phyloP scores from a whole-genome alignment of 2,329 filamentous ascomycete species.

The Fonsecaea multimorphosa region DNA sequence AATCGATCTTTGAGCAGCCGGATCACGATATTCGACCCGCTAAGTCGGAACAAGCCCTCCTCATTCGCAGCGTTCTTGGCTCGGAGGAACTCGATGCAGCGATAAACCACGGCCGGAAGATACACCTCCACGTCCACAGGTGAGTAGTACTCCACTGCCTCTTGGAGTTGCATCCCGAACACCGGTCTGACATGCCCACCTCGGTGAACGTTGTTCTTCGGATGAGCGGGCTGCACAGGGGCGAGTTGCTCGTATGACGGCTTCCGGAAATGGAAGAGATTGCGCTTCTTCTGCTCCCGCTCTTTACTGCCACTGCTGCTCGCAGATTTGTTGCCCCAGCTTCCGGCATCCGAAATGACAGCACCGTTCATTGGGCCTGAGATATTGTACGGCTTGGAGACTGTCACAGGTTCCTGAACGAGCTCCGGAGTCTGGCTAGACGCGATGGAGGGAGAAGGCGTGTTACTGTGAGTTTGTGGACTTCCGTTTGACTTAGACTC shows the following conservation, averaged over 20 bases:
- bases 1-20: conserved; percentile 90
- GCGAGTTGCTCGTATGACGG: conserved; percentile 34
- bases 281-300: conserved; percentile 36
- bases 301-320: conserved; percentile 67
- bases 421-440: conserved; percentile 43
- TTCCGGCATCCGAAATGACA: conserved; percentile 79
- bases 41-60: conserved; percentile 95
- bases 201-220: conserved; percentile 26
- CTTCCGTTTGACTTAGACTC: conserved; percentile 26
- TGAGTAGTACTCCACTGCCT: conserved; percentile 81
- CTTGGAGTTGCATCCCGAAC: conserved; percentile 83
- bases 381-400: conserved; percentile 62
- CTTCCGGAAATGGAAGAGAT: conserved; percentile 39
- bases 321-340: conserved; percentile 78
- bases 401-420: conserved; percentile 28
- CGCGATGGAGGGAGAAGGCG: conserved; percentile 45
- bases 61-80: conserved; percentile 80
- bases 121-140: conserved; percentile 74
- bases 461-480: conserved; percentile 36
- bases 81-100: conserved; percentile 91
- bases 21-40: conserved; percentile 95
- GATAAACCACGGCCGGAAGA: conserved; percentile 90
- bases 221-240: conserved; percentile 19
- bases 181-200: conserved; percentile 63
- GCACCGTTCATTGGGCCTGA: conserved; percentile 85